These are phyloP conservation scores for Fibroporia radiculosa DNA, from an alignment of 768 basidiomycete genomes.

Conservation along the genomic window DNA sequence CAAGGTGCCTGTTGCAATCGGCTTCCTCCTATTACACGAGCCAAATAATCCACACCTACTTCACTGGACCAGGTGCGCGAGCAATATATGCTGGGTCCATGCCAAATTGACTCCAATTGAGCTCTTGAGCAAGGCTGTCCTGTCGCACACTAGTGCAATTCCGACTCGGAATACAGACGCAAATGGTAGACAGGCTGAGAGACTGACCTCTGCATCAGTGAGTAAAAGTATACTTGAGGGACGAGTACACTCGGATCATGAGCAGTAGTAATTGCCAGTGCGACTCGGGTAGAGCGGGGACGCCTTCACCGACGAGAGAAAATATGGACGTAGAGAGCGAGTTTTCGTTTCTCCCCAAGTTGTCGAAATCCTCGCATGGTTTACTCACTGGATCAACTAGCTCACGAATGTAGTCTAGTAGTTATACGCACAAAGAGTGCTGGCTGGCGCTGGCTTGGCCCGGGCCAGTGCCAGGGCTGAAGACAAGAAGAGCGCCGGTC, in stretches of 20 bases:
- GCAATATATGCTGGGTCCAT: slow-evolving; percentile 62
- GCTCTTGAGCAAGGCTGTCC: slow-evolving; percentile 54
- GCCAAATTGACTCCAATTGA: slow-evolving; percentile 56
- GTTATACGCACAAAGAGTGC: too few relatives aligned
- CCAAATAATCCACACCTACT: slow-evolving; percentile 33
- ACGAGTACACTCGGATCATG: slow-evolving; percentile 54
- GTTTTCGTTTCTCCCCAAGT: too few relatives aligned
- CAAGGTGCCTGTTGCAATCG: slow-evolving; percentile 6
- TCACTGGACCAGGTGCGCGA: slow-evolving; percentile 75
- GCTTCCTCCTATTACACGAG: background rate
- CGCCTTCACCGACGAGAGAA: too few relatives aligned
- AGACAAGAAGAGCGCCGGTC: too few relatives aligned
- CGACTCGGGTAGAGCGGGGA: too few relatives aligned
- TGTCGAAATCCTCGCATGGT: too few relatives aligned
- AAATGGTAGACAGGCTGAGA: background rate
- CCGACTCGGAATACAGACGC: background rate
- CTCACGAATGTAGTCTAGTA: too few relatives aligned
- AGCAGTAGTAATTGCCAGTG: too few relatives aligned
- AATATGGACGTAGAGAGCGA: too few relatives aligned
- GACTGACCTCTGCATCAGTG: slow-evolving; percentile 42
- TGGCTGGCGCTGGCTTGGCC: too few relatives aligned
- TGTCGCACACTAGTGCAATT: slow-evolving; percentile 37
- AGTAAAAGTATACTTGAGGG: slow-evolving; percentile 47
- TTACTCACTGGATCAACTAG: too few relatives aligned
- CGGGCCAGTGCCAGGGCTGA: too few relatives aligned